Evolutionary conservation across 495 filamentous ascomycete species (phyloP), one percentile per base, ranked within the genome.

Genomic region (Aspergillus diversus): DNA sequence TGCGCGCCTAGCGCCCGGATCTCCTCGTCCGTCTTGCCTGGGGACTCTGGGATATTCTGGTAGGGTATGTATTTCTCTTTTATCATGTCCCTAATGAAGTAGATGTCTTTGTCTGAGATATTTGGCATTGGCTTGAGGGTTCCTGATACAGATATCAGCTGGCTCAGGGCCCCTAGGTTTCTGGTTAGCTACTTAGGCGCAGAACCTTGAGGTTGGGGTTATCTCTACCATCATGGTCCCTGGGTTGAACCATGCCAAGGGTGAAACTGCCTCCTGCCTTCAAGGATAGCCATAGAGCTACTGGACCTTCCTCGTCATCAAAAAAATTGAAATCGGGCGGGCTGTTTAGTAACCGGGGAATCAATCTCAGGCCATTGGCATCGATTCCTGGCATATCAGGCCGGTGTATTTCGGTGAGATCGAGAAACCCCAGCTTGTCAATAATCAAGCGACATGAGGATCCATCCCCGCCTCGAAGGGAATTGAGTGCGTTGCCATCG

Each of bases 21-120:
- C 21, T 53, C 50, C 17, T 53, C 17, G 17, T 53, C 17, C 4
- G 50, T 32, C 50, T 53, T 53, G 15, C 50, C 50, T 33, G 32
- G 50, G 17, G 17, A 16, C 13, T 17, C 48, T 15, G 39, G 39
- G 7, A 43, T 43, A 43, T 43, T 43, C 39, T 43, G 39, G 39
- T 43, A 43, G 6, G 39, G 39, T 43, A 43, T 43, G n/a, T 43
- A 43, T 43, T 9, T 43, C 39, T 43, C 12, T 4, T 43, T 5
- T 8, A 43, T 43, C 39, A 43, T 43, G 12, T 43, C 39, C 39
- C 39, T 43, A 9, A 43, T 43, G 39, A 43, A 43, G 39, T n/a
- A 9, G n/a, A 43, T 43, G 7, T 43, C 39, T 4, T n/a, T 43
- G 39, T 43, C 39, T 8, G 39, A 43, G 11, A 43, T 43, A 12